phyloP scores from a whole-genome alignment of 1,284 basidiomycete genomes.

The Xerocomus nothofagi region DNA sequence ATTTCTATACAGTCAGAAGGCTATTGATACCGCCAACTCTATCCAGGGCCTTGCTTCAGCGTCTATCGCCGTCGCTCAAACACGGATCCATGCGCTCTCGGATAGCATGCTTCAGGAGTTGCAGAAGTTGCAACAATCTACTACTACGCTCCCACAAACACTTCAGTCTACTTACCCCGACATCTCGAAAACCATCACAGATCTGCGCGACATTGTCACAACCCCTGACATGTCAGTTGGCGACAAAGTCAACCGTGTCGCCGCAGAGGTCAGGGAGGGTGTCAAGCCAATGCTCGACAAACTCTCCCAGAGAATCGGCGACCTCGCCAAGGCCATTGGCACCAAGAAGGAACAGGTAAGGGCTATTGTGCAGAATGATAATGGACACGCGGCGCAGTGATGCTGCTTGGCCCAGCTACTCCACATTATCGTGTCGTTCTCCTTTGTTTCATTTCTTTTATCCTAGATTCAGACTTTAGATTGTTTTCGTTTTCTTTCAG shows the following conservation, averaged over 20 bases:
- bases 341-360: constrained; percentile 30
- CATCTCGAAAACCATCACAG: constrained; percentile 48
- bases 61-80: constrained; percentile 50
- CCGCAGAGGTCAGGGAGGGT: constrained; percentile 56
- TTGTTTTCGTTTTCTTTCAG: constrained; percentile 13
- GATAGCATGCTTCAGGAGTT: constrained; percentile 65
- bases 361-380: constrained; percentile 7
- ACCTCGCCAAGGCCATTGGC: constrained; percentile 27
- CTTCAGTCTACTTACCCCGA: constrained; percentile 54
- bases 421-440: constrained; percentile 15
- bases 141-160: constrained; percentile 53
- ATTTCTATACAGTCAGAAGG: constrained; percentile 53
- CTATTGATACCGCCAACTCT: constrained; percentile 63
- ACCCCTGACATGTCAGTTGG: constrained; percentile 54
- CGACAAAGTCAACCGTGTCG: constrained; percentile 58
- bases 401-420: neutral
- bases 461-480: constrained; percentile 34
- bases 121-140: constrained; percentile 61
- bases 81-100: constrained; percentile 55
- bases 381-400: constrained; percentile 14
- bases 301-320: constrained; percentile 28
- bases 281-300: constrained; percentile 58
- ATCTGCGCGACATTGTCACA: constrained; percentile 53
- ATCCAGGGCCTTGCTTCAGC: constrained; percentile 59
- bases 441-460: constrained; percentile 19